phyloP scores from a whole-genome alignment of 768 basidiomycete genomes.

The Hygrocybe coccinea region DNA sequence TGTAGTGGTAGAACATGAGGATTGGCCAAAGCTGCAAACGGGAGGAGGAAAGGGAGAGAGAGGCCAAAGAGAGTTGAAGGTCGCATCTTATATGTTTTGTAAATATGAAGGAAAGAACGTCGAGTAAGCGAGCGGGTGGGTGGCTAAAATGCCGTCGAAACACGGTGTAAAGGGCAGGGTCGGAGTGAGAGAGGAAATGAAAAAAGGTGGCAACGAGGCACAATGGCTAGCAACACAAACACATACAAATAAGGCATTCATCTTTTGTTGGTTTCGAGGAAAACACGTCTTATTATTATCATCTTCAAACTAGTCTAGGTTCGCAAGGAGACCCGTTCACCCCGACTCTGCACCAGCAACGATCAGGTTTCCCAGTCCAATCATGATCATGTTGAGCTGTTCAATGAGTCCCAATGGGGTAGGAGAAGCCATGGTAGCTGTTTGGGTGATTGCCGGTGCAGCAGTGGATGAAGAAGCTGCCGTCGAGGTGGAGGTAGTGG shows the following conservation, averaged over 20 bases:
- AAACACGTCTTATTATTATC: too few species aligned
- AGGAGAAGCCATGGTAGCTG: not conserved
- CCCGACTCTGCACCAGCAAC: not conserved
- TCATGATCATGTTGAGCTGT: not conserved
- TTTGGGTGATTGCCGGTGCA: not conserved
- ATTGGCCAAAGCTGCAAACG: conserved; percentile 35
- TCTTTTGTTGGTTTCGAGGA: not conserved
- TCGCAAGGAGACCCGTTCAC: not conserved
- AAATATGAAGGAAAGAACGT: not conserved
- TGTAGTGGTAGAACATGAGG: conserved; percentile 24
- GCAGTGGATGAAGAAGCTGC: not conserved
- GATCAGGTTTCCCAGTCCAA: not conserved
- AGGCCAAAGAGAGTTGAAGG: not conserved
- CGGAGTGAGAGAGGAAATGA: not conserved
- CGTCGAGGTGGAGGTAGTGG: not conserved
- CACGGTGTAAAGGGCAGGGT: not conserved
- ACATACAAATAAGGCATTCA: not conserved
- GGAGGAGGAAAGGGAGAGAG: conserved; percentile 29
- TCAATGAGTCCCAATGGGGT: not conserved
- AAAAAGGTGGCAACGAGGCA: not conserved
- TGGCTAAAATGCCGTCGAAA: not conserved
- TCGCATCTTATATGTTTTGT: not conserved
- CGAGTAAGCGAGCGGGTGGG: not conserved
- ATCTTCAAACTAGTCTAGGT: too few species aligned
- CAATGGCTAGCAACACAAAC: not conserved